Base-by-base conservation (phyloP, 1,284 basidiomycete genomes). In the Clitocybe nebularis region DNA sequence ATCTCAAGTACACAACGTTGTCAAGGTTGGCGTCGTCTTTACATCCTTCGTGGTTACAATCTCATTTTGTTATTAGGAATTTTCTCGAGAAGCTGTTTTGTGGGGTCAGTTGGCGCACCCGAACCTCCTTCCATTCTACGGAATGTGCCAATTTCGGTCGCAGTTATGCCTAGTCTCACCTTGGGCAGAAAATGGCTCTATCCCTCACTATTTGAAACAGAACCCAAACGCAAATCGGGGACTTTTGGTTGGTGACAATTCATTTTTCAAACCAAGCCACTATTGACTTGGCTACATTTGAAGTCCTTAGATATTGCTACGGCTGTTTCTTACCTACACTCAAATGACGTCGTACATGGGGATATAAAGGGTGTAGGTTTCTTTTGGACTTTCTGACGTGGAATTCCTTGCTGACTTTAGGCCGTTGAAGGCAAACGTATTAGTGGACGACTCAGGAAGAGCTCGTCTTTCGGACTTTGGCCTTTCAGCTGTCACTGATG, bases 401-500 rank as follows among this genome's bases (percentile, higher is more conserved):
- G n/a, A 2, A 21, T 4, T 11, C 25, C 19, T 6, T n/a, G 10
- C 17, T 22, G 21, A 14, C 36, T 13, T 13, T 33, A 5, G 8
- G 7, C 7, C 9, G 6, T 30, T 10, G n/a, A n/a, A 62, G 60
- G 51, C 42, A 4, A 59, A 60, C 36, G 56, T 60, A 21, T 51
- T 62, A 5, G 47, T 62, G 1, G 44, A 49, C 7, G 20, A 43
- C 4, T 34, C 26, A 2, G 54, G 52, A 29, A 44, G 47, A 6
- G 57, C 57, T 22, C 56, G 57, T 23, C 37, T 60, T 9, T 53
- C 58, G 6, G 60, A 61, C 36, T 61, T 61, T 44, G 60, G 60
- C 9, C 50, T 60, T 4, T 55, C 58, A 9, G 43, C 46, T 7
- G 25, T 55, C 4, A 39, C 47, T 3, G 54, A 50, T 20, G 30